phyloP scores from a whole-genome alignment of 2,329 filamentous ascomycete genomes.

The Akanthomyces muscarius region DNA sequence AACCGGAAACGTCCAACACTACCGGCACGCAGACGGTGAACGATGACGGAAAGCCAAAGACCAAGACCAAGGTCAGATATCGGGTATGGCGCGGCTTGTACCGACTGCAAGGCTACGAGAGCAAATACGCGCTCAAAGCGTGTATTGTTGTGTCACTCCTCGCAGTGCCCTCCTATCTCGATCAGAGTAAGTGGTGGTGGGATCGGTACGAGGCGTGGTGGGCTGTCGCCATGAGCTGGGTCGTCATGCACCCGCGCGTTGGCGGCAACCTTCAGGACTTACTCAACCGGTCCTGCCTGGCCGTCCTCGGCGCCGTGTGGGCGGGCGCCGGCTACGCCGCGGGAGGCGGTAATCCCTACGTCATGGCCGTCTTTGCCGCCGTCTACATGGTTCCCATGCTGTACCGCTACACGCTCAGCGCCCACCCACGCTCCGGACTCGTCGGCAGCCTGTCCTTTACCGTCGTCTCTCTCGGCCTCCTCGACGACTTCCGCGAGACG shows the following conservation, averaged over 20 bases:
- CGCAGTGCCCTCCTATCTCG: constrained; percentile 51
- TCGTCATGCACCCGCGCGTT: constrained; percentile 47
- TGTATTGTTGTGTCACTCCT: constrained; percentile 47
- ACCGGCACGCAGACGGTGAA: constrained; percentile 2
- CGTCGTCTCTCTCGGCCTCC: constrained; percentile 46
- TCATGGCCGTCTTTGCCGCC: constrained; percentile 51
- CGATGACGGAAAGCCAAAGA: constrained; percentile 23
- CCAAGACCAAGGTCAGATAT: constrained; percentile 40
- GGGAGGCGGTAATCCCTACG: constrained; percentile 49
- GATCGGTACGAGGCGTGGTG: constrained; percentile 54
- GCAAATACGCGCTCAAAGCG: constrained; percentile 54
- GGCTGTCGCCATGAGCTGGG: constrained; percentile 54
- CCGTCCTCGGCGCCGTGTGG: constrained; percentile 51
- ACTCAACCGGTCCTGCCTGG: constrained; percentile 46
- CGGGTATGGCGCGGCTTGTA: constrained; percentile 48
- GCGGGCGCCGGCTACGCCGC: constrained; percentile 49
- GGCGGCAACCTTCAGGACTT: constrained; percentile 57
- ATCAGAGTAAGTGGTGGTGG: constrained; percentile 47
- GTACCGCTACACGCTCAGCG: constrained; percentile 51
- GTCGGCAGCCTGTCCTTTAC: constrained; percentile 56
- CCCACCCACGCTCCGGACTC: constrained; percentile 53
- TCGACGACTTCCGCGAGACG: constrained; percentile 23
- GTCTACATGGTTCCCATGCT: constrained; percentile 59
- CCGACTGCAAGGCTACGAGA: constrained; percentile 54
- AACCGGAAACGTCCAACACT: constrained; percentile 18